phyloP scores from a whole-genome alignment of 2,329 filamentous ascomycete species.

The Grosmannia serpens region DNA sequence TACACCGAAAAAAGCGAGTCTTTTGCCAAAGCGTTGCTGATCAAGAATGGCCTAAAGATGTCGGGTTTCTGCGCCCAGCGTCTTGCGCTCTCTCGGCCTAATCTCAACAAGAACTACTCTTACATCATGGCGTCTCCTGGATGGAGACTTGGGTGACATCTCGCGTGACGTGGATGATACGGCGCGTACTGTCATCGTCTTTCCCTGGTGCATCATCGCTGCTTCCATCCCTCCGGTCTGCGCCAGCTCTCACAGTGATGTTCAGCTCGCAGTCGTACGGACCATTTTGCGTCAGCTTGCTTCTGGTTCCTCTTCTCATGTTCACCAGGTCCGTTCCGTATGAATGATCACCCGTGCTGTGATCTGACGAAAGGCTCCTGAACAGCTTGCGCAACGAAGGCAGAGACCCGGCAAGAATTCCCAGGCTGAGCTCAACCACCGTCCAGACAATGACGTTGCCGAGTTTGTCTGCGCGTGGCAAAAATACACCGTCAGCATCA shows the following conservation, averaged over 20 bases:
- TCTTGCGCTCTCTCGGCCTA: neutral
- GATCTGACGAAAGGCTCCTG: conserved; percentile 3
- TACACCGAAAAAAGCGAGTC: neutral
- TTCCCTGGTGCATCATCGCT: neutral
- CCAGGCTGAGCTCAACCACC: conserved; percentile 25
- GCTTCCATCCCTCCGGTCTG: neutral
- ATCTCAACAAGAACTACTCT: neutral
- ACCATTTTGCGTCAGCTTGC: neutral
- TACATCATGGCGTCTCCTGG: neutral
- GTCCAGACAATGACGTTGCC: conserved; percentile 37
- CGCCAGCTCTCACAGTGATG: neutral
- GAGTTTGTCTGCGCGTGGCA: conserved; percentile 2
- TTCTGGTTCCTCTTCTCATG: neutral
- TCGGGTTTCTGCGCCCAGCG: too few relatives aligned
- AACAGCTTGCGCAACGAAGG: conserved; percentile 4
- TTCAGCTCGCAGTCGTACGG: neutral
- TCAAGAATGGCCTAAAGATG: neutral
- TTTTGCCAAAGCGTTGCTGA: neutral
- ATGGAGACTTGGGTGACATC: neutral
- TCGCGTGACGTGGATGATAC: neutral
- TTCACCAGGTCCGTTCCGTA: neutral
- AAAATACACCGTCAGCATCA: neutral
- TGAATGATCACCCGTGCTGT: neutral
- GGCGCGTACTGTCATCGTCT: neutral
- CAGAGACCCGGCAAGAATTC: conserved; percentile 23